These are phyloP conservation scores for Mycena venus DNA, from an alignment of 768 basidiomycete species.

Conservation along the genomic window DNA sequence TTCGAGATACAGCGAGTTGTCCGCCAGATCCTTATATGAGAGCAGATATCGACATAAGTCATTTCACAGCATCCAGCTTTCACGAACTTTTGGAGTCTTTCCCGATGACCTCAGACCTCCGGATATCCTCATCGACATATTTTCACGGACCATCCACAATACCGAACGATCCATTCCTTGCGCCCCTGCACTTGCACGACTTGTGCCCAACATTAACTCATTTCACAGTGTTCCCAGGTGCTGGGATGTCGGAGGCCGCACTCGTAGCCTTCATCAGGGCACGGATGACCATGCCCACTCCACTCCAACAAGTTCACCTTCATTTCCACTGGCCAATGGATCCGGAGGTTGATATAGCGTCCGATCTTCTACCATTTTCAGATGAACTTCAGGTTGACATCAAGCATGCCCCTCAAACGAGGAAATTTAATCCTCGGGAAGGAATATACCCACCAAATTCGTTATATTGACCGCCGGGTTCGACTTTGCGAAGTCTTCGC, in stretches of 20 bases:
- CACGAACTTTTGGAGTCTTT: not conserved
- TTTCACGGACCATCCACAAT: no score
- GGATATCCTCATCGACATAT: not conserved
- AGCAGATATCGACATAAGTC: not conserved
- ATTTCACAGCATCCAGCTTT: not conserved
- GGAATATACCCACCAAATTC: no score
- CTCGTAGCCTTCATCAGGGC: not conserved
- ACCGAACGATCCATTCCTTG: not conserved
- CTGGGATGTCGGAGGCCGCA: not conserved
- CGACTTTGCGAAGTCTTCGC: no score
- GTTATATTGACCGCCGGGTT: no score
- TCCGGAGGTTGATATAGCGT: no score
- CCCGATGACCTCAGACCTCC: not conserved
- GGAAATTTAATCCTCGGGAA: no score
- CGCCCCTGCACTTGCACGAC: no score
- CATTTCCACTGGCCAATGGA: not conserved
- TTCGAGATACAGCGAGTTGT: no score
- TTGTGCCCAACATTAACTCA: not conserved
- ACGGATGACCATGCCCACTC: no score
- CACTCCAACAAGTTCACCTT: not conserved
- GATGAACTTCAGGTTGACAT: no score
- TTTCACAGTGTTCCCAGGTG: not conserved
- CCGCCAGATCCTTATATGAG: not conserved
- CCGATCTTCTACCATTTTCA: no score
- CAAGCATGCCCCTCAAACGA: no score